Base-by-base conservation (phyloP, 768 basidiomycete genomes). In the Pleurotus salmoneostramineus region DNA sequence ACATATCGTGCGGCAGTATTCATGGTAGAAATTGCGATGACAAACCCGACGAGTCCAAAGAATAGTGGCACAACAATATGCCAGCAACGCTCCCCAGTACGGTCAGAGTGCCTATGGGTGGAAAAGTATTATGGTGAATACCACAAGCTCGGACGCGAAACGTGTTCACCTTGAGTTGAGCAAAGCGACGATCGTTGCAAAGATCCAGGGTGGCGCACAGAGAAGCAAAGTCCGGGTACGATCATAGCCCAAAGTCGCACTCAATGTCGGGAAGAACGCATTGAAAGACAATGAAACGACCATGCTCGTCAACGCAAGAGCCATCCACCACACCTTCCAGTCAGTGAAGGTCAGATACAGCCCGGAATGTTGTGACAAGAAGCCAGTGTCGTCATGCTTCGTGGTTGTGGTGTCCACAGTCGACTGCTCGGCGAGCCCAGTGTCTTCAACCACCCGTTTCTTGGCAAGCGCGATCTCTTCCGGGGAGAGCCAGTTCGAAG, bases 181-280 rank as follows among this genome's bases (percentile, higher is more conserved):
- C 64, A 90, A 81, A 1, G 85, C 80, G 8, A 80, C 73, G 5
- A 84, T 56, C 1, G 84, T 80, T 2, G 89, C 81, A 62, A 88
- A 83, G 4, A 76, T 72, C 80, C 84, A 93, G 27, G 91, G 91
- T 10, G 77, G 76, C 6, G 73, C 73, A 57, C 76, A 77, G 7
- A 76, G 78, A 47, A 91, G 71, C 8, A 92, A 74, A 3, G 88
- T 85, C 43, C 84, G 69, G 3, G 87, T 89, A n/a, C 76, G 71
- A 58, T 71, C 75, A 69, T 77, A 87, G 35, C 88, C 87, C 68
- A 92, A 75, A 1, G 91, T 92, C 12, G 78, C 82, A 6, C 78
- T 81, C 56, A 92, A 71, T 0, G 89, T 87, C 12, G 86, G 88
- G 70, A 90, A 90, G 69, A 83, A 89, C 40, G 83, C 83, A 65